phyloP scores from a whole-genome alignment of 176 grass and related monocot genomes.

The Bonia amplexicaulis region DNA sequence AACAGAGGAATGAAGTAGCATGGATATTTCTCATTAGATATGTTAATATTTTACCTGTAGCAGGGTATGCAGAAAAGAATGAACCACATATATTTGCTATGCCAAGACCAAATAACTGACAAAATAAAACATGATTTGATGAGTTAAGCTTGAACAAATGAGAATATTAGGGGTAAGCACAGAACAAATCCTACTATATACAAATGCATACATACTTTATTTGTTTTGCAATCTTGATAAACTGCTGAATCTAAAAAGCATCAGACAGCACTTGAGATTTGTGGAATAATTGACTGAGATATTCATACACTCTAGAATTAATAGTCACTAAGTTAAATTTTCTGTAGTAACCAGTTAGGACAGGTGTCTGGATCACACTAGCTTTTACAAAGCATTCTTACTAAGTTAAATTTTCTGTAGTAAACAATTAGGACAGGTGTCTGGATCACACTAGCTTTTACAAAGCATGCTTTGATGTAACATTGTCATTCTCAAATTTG shows the following conservation, averaged over 20 bases:
- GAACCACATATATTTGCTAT: constrained; percentile 82
- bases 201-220: neutral
- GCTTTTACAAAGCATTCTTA: neutral
- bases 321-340: neutral
- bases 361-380: neutral
- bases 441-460: neutral
- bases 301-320: neutral
- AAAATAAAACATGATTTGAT: constrained; percentile 3
- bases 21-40: neutral
- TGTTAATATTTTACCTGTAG: constrained; percentile 67
- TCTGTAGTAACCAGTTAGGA: neutral
- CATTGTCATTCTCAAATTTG: neutral
- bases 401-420: too few species aligned
- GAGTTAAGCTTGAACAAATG: constrained; percentile 10
- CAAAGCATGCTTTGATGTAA: neutral
- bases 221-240: neutral
- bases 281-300: neutral
- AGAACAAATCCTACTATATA: neutral
- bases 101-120: neutral
- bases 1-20: neutral
- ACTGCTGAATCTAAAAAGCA: neutral
- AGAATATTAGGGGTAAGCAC: neutral
- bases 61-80: constrained; percentile 88
- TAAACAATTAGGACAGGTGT: neutral
- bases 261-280: neutral